phyloP scores from a whole-genome alignment of 2,329 filamentous ascomycete genomes.

The Aureobasidium lini region DNA sequence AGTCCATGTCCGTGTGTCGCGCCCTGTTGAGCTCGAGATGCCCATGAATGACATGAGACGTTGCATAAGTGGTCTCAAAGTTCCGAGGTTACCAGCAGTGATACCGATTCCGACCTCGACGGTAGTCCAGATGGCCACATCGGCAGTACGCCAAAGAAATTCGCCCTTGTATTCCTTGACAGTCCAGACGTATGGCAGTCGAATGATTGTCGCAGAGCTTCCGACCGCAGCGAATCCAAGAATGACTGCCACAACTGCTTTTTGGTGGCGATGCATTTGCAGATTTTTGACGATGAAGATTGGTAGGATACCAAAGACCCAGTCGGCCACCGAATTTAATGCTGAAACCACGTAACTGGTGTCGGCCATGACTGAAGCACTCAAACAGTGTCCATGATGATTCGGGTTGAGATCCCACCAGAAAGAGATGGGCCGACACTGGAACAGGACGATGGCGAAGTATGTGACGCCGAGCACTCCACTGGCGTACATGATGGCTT shows the following conservation, averaged over 20 bases:
- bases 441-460: conserved; percentile 45
- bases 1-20: neutral
- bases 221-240: conserved; percentile 35
- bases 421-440: conserved; percentile 46
- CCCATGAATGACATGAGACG: conserved; percentile 1
- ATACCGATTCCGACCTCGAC: conserved; percentile 28
- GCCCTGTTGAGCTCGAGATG: neutral
- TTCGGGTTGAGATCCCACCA: conserved; percentile 43
- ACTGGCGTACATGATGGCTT: conserved; percentile 38
- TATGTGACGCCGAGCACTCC: conserved; percentile 41
- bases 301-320: conserved; percentile 30
- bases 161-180: conserved; percentile 33
- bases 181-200: conserved; percentile 37
- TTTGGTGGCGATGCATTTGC: conserved; percentile 28
- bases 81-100: conserved; percentile 41
- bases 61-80: conserved; percentile 40
- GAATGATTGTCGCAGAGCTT: conserved; percentile 44
- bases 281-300: conserved; percentile 31
- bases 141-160: conserved; percentile 37
- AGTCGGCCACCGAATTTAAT: conserved; percentile 30
- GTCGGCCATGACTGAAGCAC: conserved; percentile 8
- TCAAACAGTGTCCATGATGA: conserved; percentile 31
- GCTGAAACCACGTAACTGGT: conserved; percentile 17
- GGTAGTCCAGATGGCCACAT: conserved; percentile 30
- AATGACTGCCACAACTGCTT: conserved; percentile 27